Conservation (phyloP, 345 rosid genomes). For the Anastatica hierochuntica region DNA sequence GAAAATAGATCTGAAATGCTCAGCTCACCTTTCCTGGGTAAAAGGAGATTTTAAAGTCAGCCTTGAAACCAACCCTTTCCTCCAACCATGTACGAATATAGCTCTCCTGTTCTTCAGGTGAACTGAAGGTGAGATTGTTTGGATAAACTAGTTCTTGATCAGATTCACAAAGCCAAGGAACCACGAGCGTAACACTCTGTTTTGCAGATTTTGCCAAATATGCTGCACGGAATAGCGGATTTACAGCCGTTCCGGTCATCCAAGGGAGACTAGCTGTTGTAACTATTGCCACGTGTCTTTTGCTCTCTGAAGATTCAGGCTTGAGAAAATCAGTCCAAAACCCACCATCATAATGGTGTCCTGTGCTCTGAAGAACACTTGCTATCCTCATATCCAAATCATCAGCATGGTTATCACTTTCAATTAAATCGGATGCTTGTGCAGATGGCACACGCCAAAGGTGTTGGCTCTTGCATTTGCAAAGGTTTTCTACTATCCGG, state of each 20-base stretch:
- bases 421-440: constrained; percentile 50
- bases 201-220: constrained; percentile 71
- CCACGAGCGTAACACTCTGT: constrained; percentile 84
- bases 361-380: constrained; percentile 92
- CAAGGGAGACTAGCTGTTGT: constrained; percentile 99
- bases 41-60: constrained; percentile 85
- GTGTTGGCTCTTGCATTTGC: constrained; percentile 68
- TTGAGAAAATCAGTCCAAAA: constrained; percentile 64
- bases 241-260: constrained; percentile 99
- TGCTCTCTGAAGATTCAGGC: constrained; percentile 40
- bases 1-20: neutral
- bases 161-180: constrained; percentile 95
- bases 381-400: constrained; percentile 83
- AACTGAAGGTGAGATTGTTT: constrained; percentile 66
- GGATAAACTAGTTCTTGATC: constrained; percentile 98
- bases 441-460: constrained; percentile 41
- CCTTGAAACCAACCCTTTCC: constrained; percentile 84
- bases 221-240: constrained; percentile 92
- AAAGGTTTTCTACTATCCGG: constrained; percentile 74
- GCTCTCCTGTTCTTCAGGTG: constrained; percentile 91
- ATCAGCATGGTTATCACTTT: constrained; percentile 44
- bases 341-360: constrained; percentile 86
- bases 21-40: constrained; percentile 92
- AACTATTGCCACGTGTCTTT: constrained; percentile 90
- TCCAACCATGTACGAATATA: constrained; percentile 92